Evolutionary conservation across 495 filamentous ascomycete species (phyloP).

Genomic region (Astrothelium macrocarpum): DNA sequence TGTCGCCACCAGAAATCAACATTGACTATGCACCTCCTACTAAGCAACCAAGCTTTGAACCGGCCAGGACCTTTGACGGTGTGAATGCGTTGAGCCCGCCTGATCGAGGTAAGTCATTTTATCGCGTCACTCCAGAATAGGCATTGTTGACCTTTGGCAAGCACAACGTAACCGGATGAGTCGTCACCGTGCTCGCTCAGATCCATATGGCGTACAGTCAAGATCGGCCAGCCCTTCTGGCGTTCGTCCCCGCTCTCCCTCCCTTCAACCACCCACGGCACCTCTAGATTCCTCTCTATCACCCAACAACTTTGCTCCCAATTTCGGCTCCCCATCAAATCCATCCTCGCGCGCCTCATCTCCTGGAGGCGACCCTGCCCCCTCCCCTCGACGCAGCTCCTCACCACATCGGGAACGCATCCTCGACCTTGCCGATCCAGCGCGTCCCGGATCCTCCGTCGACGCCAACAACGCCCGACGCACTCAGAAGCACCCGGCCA

Average conservation of each 20-base stretch:
- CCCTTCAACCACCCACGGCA: conserved; percentile 22
- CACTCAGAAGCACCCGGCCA: conserved; percentile 73
- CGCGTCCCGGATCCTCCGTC: conserved; percentile 53
- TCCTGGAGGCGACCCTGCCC: conserved; percentile 32
- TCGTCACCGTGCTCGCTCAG: conserved; percentile 31
- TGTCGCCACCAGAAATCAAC: conserved; percentile 82
- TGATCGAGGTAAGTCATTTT: conserved; percentile 57
- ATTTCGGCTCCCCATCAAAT: conserved; percentile 37
- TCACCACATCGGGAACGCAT: conserved; percentile 89
- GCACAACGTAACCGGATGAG: conserved; percentile 28
- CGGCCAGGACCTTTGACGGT: conserved; percentile 50
- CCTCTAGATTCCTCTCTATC: conserved; percentile 45
- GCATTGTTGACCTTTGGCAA: conserved; percentile 9
- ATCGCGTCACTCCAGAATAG: neutral
- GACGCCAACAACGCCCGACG: conserved; percentile 28
- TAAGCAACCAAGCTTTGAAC: conserved; percentile 59
- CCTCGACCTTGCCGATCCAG: conserved; percentile 80
- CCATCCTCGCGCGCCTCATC: conserved; percentile 46
- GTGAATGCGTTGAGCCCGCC: conserved; percentile 77
- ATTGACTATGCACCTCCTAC: conserved; percentile 79
- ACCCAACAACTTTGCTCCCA: conserved; percentile 39
- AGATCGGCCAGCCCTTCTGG: conserved; percentile 17
- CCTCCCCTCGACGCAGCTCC: conserved; percentile 52
- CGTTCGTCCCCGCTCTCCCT: conserved; percentile 21
- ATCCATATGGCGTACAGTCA: conserved; percentile 24